A percentile compares a stretch with the other conserved stretches of the same genome.
Conservation (phyloP, 768 basidiomycete genomes). For the Mycena latifolia region DNA sequence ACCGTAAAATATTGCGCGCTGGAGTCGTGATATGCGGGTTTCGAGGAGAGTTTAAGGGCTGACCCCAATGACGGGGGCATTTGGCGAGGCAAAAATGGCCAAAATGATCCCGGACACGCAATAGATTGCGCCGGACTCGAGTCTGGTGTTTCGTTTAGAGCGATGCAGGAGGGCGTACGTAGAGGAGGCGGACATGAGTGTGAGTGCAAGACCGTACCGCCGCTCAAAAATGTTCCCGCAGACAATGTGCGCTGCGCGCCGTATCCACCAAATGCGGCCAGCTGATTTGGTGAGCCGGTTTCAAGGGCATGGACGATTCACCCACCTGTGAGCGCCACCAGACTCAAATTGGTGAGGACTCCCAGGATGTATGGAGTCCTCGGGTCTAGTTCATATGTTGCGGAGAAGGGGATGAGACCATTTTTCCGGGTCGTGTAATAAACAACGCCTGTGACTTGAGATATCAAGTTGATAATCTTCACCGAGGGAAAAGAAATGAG, state of each 20-base stretch:
- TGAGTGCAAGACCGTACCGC: too few species aligned
- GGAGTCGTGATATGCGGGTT: neutral
- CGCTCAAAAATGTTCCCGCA: neutral
- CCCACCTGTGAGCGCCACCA: too few species aligned
- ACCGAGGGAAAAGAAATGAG: neutral
- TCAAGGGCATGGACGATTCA: too few species aligned
- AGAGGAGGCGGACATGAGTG: neutral
- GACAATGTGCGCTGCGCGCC: neutral
- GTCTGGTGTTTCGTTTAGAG: neutral
- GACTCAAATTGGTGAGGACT: neutral
- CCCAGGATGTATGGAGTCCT: neutral
- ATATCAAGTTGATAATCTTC: neutral
- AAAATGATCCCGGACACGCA: neutral
- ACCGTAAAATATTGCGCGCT: neutral
- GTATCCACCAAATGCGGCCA: neutral
- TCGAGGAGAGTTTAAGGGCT: too few species aligned
- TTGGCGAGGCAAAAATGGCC: neutral
- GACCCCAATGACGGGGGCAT: too few species aligned
- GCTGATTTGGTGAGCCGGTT: too few species aligned
- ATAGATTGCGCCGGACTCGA: neutral
- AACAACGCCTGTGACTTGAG: neutral
- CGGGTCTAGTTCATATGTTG: neutral
- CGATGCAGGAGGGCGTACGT: neutral
- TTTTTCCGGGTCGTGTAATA: neutral
- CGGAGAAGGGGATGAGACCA: neutral